Base-by-base conservation (phyloP, 352 stramenopile species). In the Pythium phragmiticola region DNA sequence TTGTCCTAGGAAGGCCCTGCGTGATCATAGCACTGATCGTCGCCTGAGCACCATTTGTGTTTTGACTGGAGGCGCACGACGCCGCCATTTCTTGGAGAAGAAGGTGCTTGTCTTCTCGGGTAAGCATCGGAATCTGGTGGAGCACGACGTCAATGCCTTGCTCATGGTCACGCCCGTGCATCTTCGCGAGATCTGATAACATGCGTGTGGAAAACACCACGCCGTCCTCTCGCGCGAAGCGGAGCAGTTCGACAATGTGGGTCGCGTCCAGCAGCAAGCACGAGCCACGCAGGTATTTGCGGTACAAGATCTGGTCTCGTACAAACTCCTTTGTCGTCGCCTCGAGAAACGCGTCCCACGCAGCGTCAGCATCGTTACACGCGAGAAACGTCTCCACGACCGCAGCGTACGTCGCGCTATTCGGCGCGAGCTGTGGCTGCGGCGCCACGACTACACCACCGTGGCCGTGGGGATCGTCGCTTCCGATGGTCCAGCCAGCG, bases 311-410 rank as follows among this genome's bases (percentile, higher is more conserved):
- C 14, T 77, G 52, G 14, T 83, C 72, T 28, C 83, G 72, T 8
- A 50, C 62, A 17, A 87, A 78, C 2, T 70, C 55, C 17, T 88
- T 67, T 0, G 21, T 58, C 5, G 50, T 70, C 11, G 57, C 54
- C 62, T 87, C 73, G 26, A 79, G 58, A 33, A 89, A 75, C 33
- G 73, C 61, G 49, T 85, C 54, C 83, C 83, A 92, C 2, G 80
- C 80, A 26, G 75, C 57, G 7, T 69, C 62, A 23, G 87, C 77
- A 8, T 88, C 83, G 19, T 72, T 74, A 41, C 77, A 92, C 42
- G 76, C 81, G 30, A 92, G 74, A 58, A 86, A 89, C 23, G 83
- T 81, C 63, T 92, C 80, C 2, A 92, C 74, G 13, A 90, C 75
- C 7, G 81, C 77, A 17, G 87, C 70, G 50, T 84, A 92, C 11